Conservation (phyloP, 306 rosid genomes). For the Calophaca sinica region DNA sequence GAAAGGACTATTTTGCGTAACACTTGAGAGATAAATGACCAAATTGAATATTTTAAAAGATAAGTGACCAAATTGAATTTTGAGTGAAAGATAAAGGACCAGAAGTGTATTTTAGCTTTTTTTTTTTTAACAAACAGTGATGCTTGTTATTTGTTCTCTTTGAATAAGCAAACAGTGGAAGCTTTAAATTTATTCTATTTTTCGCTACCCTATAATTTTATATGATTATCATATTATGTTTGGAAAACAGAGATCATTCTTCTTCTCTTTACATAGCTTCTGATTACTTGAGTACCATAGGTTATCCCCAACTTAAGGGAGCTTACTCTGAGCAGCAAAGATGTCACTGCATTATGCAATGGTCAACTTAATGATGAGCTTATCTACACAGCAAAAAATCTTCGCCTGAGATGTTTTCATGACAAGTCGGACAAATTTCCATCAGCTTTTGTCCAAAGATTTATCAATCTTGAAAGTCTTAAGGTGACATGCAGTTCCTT, state of each 20-base stretch:
- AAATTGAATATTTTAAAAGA: no score
- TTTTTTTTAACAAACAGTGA: no score
- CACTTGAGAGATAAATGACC: no score
- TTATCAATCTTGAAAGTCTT: conserved; percentile 6
- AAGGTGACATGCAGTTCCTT: conserved; percentile 15
- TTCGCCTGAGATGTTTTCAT: conserved; percentile 4
- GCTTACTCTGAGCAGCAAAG: background rate
- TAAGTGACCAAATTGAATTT: no score
- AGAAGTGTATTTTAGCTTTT: no score
- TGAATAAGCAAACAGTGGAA: background rate
- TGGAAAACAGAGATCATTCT: background rate
- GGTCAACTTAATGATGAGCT: background rate
- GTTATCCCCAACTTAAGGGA: background rate
- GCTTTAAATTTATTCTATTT: background rate
- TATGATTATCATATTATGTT: background rate
- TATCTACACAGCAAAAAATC: background rate
- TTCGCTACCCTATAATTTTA: background rate
- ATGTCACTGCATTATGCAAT: background rate
- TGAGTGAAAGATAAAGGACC: no score
- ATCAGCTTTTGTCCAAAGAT: background rate
- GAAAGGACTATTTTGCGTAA: no score
- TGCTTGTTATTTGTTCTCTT: background rate
- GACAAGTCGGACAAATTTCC: background rate
- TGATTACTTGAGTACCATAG: background rate
- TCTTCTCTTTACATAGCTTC: background rate